These are phyloP conservation scores for Colletotrichum tamarilloi DNA, from an alignment of 2,329 filamentous ascomycete genomes.

Conservation along the genomic window DNA sequence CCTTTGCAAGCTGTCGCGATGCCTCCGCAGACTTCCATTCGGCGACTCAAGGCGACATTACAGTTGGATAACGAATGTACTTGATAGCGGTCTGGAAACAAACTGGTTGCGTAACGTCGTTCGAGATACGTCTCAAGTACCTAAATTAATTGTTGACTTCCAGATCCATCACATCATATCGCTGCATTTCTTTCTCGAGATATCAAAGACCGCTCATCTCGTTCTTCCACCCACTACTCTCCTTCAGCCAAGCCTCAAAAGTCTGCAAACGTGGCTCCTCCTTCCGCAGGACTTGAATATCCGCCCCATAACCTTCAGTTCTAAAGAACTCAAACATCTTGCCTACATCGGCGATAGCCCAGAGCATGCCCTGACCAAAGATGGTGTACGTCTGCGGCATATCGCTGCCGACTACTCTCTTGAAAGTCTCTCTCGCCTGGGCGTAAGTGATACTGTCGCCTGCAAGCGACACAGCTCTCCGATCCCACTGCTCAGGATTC, in stretches of 20 bases:
- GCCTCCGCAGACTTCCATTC: too few relatives aligned
- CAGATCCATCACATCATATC: too few relatives aligned
- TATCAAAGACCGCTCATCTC: constrained; percentile 3
- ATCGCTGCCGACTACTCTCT: constrained; percentile 24
- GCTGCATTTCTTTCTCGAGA: too few relatives aligned
- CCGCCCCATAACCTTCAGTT: constrained; percentile 32
- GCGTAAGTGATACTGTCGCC: constrained; percentile 36
- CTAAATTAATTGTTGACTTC: too few relatives aligned
- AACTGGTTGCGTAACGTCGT: too few relatives aligned
- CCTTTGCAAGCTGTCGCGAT: too few relatives aligned
- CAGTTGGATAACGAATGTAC: too few relatives aligned
- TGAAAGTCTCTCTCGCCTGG: constrained; percentile 28
- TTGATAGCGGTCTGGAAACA: too few relatives aligned
- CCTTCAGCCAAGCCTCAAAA: constrained; percentile 39
- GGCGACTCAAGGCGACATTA: too few relatives aligned
- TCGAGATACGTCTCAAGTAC: too few relatives aligned
- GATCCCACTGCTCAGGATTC: constrained; percentile 35
- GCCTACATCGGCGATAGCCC: constrained; percentile 33
- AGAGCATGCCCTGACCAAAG: constrained; percentile 32
- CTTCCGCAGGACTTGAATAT: constrained; percentile 27
- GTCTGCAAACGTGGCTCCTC: constrained; percentile 35
- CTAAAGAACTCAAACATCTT: constrained; percentile 38
- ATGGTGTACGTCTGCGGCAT: constrained; percentile 33
- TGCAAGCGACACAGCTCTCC: constrained; percentile 32
- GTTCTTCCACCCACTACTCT: constrained; percentile 41